Evolutionary conservation across 164 flowering plant genomes (phyloP), one percentile per base, ranked within the genome.

Genomic region (Chloranthus sessilifolius): DNA sequence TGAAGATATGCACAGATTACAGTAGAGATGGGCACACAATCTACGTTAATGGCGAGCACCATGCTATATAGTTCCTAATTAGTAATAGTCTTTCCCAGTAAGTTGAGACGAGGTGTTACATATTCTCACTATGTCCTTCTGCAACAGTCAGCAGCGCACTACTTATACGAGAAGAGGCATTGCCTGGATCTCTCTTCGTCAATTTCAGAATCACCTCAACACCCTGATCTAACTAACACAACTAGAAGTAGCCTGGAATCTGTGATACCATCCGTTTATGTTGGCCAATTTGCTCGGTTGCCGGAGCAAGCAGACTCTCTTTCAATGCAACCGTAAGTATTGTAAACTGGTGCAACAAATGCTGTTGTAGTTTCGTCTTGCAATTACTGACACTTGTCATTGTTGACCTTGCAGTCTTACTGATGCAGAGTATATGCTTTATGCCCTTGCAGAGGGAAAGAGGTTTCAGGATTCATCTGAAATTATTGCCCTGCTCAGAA

Each of bases 401-500:
- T 40, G 27, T 47, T 67, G 47, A 25, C 9, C 46, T 33, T 80
- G 65, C 87, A 92, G 99, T 44, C 73, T 92, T 40, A 72, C 80
- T 16, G 99, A 94, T 75, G 81, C 77, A 55, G 99, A 89, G 55
- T 94, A 78, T 63, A 60, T 63, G 26, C 76, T 55, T 30, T 80
- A 76, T 59, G 69, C 80, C 52, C 70, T 85, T 59, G 65, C 74
- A 27, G 97, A 89, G 74, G 97, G 82, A 50, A 89, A 83, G 67
- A 77, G 92, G 59, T 84, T 79, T 46, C 86, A 78, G 63, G 97
- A 89, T 63, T 75, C 99, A 31, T 77, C 56, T 72, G 96, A 89
- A 66, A 94, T 89, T 47, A 81, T 88, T 63, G 96, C 95, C 50
- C 74, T 89, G 30, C 73, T 82, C n/a, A 82, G 77, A 53, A 88